Evolutionary conservation across 2,329 filamentous ascomycete genomes (phyloP).

Genomic region (Ceratocystis albifundus): DNA sequence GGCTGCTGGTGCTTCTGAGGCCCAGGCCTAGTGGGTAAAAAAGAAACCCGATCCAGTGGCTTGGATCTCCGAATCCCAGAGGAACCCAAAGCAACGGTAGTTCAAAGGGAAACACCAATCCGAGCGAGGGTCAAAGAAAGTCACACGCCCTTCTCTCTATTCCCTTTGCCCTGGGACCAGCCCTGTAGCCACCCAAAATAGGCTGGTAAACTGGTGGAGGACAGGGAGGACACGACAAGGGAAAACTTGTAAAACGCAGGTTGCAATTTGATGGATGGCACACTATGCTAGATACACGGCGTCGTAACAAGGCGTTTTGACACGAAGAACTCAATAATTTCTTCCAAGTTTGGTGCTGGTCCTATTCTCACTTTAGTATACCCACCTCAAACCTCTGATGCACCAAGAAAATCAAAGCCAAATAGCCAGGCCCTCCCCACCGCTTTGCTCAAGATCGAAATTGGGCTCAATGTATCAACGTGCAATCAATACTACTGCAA

Average conservation of each 20-base stretch:
- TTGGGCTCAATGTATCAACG: background rate
- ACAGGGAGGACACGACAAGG: background rate
- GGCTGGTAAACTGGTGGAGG: background rate
- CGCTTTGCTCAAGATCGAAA: background rate
- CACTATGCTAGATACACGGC: background rate
- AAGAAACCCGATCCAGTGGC: constrained; percentile 12
- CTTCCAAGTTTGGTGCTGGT: background rate
- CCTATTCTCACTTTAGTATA: background rate
- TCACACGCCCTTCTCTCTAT: background rate
- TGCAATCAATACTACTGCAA: too few relatives aligned
- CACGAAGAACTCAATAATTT: background rate
- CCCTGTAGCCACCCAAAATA: background rate
- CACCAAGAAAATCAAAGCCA: background rate
- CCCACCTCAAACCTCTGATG: background rate
- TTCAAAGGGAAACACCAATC: background rate
- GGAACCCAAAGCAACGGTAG: constrained; percentile 9
- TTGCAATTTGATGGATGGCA: constrained; percentile 4
- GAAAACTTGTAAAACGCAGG: background rate
- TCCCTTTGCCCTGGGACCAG: background rate
- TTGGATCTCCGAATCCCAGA: constrained; percentile 16
- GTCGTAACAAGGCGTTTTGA: constrained; percentile 1
- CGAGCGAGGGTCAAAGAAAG: background rate
- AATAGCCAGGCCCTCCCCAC: background rate
- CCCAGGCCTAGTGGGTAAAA: background rate
- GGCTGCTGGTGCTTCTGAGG: constrained; percentile 5